phyloP scores from a whole-genome alignment of 2,329 filamentous ascomycete species.

The Aspergillus sp. region DNA sequence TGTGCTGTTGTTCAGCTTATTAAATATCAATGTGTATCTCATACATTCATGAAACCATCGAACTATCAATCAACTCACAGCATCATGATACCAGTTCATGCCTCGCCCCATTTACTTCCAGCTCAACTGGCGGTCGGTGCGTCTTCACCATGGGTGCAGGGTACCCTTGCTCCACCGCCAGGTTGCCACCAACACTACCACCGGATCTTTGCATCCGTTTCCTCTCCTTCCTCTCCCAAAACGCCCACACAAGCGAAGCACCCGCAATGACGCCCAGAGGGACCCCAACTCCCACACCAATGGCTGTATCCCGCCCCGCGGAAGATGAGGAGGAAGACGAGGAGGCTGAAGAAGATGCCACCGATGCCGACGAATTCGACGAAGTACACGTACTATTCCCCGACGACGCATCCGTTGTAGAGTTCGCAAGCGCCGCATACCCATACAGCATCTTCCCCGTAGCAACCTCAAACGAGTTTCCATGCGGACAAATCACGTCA shows the following conservation, averaged over 20 bases:
- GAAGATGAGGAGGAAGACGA: background rate
- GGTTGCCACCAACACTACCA: background rate
- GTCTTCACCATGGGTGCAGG: background rate
- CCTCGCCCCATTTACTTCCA: background rate
- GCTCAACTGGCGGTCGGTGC: background rate
- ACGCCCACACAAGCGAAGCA: conserved; percentile 29
- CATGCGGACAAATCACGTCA: conserved; percentile 19
- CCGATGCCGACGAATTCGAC: background rate
- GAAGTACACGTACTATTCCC: background rate
- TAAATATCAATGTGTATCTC: background rate
- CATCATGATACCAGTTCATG: background rate
- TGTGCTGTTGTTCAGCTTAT: no score
- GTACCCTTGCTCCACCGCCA: background rate
- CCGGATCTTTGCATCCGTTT: background rate
- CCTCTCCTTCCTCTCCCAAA: conserved; percentile 23
- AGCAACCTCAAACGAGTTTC: conserved; percentile 28
- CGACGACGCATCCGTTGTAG: conserved; percentile 7
- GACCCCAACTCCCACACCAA: conserved; percentile 34
- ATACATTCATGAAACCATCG: background rate
- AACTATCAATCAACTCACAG: background rate
- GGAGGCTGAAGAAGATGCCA: background rate
- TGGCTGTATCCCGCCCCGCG: conserved; percentile 19
- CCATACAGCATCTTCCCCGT: conserved; percentile 24
- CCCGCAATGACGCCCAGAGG: conserved; percentile 33
- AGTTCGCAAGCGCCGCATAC: conserved; percentile 24